A percentile compares a stretch with the other conserved stretches of the same genome.
Evolutionary conservation across 1,284 basidiomycete genomes (phyloP).

Genomic region (Pyrrhoderma noxium): DNA sequence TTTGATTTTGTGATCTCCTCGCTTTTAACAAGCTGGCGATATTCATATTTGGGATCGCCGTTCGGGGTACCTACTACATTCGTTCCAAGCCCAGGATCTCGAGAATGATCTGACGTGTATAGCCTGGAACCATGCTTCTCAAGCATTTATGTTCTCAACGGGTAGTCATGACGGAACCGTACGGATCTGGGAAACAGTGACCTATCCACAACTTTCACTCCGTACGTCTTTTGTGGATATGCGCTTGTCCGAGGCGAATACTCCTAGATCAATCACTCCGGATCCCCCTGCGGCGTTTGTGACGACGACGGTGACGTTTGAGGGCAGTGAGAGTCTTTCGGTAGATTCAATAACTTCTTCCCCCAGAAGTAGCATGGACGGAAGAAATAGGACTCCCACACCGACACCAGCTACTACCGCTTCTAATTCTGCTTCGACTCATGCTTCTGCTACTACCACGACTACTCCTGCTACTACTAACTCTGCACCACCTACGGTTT

Average conservation of each 20-base stretch:
- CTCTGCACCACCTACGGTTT: too few species aligned
- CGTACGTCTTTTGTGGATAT: constrained; percentile 14
- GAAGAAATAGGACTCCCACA: neutral
- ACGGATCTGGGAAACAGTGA: constrained; percentile 50
- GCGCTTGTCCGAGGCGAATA: constrained; percentile 9
- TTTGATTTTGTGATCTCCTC: too few species aligned
- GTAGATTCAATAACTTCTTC: constrained; percentile 1
- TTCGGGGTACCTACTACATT: constrained; percentile 58
- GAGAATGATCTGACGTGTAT: constrained; percentile 68
- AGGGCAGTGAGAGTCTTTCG: neutral
- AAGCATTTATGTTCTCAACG: constrained; percentile 73
- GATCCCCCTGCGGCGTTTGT: constrained; percentile 1
- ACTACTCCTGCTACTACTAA: neutral
- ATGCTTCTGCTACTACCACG: too few species aligned
- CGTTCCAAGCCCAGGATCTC: constrained; percentile 49
- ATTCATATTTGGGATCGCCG: constrained; percentile 82
- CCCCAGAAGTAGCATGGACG: neutral
- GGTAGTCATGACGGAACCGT: constrained; percentile 70
- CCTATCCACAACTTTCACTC: neutral
- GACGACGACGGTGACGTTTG: constrained; percentile 9
- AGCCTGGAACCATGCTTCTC: constrained; percentile 64
- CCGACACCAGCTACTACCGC: neutral
- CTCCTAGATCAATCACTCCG: constrained; percentile 12
- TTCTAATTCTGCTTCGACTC: too few species aligned
- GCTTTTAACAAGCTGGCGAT: constrained; percentile 52